These are phyloP conservation scores for Coleophoma cylindrospora DNA, from an alignment of 2,329 filamentous ascomycete species.

Conservation along the genomic window DNA sequence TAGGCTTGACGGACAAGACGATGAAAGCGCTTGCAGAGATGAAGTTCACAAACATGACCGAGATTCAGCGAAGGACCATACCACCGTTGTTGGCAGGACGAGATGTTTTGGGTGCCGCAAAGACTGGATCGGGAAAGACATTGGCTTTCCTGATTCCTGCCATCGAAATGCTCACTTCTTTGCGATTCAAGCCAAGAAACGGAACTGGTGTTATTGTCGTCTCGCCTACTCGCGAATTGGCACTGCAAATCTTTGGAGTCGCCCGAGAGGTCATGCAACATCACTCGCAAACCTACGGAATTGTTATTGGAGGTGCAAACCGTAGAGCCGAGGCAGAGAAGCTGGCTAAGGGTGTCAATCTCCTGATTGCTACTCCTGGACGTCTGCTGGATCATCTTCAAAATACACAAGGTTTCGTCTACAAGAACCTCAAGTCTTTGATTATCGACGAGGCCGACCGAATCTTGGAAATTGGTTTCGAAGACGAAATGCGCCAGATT, in stretches of 20 bases:
- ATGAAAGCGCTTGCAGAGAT: constrained; percentile 85
- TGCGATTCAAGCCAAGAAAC: constrained; percentile 93
- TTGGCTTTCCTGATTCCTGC: constrained; percentile 91
- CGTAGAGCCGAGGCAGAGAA: constrained; percentile 88
- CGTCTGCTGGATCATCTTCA: constrained; percentile 90
- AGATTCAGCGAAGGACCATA: constrained; percentile 84
- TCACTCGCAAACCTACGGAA: constrained; percentile 93
- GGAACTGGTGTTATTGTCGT: constrained; percentile 90
- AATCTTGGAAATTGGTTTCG: constrained; percentile 95
- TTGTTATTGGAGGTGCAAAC: constrained; percentile 94
- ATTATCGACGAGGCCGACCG: constrained; percentile 97
- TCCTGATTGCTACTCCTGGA: constrained; percentile 90
- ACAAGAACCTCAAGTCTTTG: constrained; percentile 88
- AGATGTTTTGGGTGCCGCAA: constrained; percentile 91
- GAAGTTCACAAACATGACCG: constrained; percentile 93
- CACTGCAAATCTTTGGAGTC: constrained; percentile 93
- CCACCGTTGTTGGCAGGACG: constrained; percentile 83
- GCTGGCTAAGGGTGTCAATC: constrained; percentile 87
- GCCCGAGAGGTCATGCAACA: constrained; percentile 88
- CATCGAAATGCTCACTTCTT: constrained; percentile 83
- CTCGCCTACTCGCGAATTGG: constrained; percentile 88
- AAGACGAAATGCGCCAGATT: constrained; percentile 96
- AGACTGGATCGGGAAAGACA: constrained; percentile 95
- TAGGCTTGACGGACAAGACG: constrained; percentile 83
- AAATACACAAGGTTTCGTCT: constrained; percentile 83